These are phyloP conservation scores for Suhomyces bokatorum DNA, from an alignment of 1,139 yeast genomes.

Conservation along the genomic window DNA sequence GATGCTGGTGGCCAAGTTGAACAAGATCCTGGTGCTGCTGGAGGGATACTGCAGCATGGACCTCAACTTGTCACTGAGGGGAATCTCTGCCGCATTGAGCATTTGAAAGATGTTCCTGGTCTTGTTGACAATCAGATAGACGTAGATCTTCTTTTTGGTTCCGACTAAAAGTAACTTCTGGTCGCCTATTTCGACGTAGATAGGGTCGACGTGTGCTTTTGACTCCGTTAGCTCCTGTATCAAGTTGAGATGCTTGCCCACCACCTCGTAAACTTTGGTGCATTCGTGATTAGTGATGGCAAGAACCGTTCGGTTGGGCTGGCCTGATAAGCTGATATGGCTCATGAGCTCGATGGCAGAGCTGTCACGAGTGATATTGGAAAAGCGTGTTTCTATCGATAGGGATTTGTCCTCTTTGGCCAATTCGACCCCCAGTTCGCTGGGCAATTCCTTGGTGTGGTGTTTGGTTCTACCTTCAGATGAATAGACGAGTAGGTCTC, in stretches of 20 bases:
- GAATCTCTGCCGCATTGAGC: conserved; percentile 26
- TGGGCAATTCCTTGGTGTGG: neutral
- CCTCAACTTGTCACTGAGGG: conserved; percentile 33
- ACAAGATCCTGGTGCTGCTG: conserved; percentile 19
- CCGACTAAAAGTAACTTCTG: conserved; percentile 30
- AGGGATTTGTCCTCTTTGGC: neutral
- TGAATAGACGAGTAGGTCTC: conserved; percentile 33
- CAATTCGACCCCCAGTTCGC: neutral
- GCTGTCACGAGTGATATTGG: conserved; percentile 25
- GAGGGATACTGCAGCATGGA: conserved; percentile 19
- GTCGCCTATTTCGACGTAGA: conserved; percentile 20
- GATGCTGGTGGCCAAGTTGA: conserved; percentile 32
- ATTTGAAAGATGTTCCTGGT: conserved; percentile 35
- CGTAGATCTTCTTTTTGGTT: conserved; percentile 31
- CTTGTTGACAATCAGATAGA: conserved; percentile 31
- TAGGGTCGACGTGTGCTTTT: conserved; percentile 17
- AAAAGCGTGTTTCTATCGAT: conserved; percentile 23
- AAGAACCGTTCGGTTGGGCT: conserved; percentile 27
- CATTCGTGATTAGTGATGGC: conserved; percentile 28
- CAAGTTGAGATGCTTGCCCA: conserved; percentile 37
- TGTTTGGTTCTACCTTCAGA: neutral
- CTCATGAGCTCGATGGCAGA: conserved; percentile 24
- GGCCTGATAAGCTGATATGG: conserved; percentile 20
- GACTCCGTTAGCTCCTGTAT: conserved; percentile 34
- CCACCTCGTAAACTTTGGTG: conserved; percentile 35